Evolutionary conservation across 1,139 yeast genomes (phyloP), one percentile per base, ranked within the genome.

Genomic region (Barnettozyma hawaiiensis): DNA sequence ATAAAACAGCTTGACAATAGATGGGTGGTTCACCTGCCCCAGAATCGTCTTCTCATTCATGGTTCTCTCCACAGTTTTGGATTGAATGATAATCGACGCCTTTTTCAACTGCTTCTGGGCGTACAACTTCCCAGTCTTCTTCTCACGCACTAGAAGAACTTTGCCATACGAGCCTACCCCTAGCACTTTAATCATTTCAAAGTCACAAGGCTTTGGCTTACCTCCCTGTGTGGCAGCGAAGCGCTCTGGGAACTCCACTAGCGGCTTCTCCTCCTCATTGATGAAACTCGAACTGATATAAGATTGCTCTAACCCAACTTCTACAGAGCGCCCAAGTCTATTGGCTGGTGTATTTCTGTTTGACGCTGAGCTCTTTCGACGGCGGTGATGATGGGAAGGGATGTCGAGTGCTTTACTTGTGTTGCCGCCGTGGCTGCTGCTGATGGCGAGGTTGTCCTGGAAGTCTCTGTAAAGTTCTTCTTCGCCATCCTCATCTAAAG

Each of bases 161-260:
- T 86, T 87, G 6, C 97, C 97, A 55, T 86, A 89, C 1, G 96
- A 89, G 3, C 97, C 97, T 49, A 81, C 78, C 0, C 97, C 97
- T n/a, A 89, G 67, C 0, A 87, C 94, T 60, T 80, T 83, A 10
- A 89, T 64, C 2, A 85, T 85, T 50, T 76, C 81, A 55, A 89
- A 89, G 59, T 89, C 96, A 2, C 69, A 54, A 1, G 77, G 69
- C 50, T 57, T 65, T 50, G 52, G 64, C 28, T 31, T 31, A 12
- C 21, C 33, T 8, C n/a, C 6, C 5, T 16, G 21, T 19, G 33
- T 3, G n/a, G n/a, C n/a, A n/a, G n/a, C n/a, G 12, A 10, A 21
- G 14, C 19, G 16, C 5, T 16, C 5, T 10, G 44, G 40, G 3
- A 29, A 7, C 5, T 35, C 27, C 4, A 19, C 12, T 14, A 29